Evolutionary conservation across 2,329 filamentous ascomycete species (phyloP), one percentile per base, ranked within the genome.

Genomic region (Hymenoscyphus repandus): DNA sequence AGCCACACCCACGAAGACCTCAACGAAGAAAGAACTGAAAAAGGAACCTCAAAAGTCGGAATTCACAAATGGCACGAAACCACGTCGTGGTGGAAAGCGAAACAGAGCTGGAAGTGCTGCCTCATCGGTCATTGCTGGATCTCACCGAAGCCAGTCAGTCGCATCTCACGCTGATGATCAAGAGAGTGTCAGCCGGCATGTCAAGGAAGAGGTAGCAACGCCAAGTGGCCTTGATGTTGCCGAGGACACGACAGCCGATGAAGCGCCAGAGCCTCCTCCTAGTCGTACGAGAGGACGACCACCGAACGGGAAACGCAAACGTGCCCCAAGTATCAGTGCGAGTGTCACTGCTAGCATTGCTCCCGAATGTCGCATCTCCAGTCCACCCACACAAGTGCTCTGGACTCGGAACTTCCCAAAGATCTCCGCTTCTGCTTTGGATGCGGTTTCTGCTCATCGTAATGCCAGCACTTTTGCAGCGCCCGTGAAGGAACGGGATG

Each of bases 401-500:
- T 88, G 86, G 74, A 89, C 87, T 12, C 82, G 87, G 43, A 85
- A 85, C 43, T 85, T 92, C 62, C 80, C 85, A 33, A 83, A 85
- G 58, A 87, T 89, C 12, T 85, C 83, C 31, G 79, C 79, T 3
- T 84, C 85, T 4, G 83, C 88, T 11, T 75, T 91, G 56, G 87
- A 90, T 63, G 83, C 89, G 60, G 87, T 91, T 52, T 80, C 82
- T 20, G 86, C 83, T 47, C 87, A 91, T 65, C 85, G 86, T 32
- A 81, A 87, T 59, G 88, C 86, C 41, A 89, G 88, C 58, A 88
- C 89, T 69, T 92, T 92, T 64, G 83, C 85, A 27, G 83, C 84
- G 49, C 83, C 85, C 1, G 77, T 92, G 44, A 85, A 86, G 10
- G 85, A 90, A 57, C 79, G 79, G 34, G 84, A 89, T 60, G 88